phyloP scores from a whole-genome alignment of 768 basidiomycete species.

The Boletus reticulatus region DNA sequence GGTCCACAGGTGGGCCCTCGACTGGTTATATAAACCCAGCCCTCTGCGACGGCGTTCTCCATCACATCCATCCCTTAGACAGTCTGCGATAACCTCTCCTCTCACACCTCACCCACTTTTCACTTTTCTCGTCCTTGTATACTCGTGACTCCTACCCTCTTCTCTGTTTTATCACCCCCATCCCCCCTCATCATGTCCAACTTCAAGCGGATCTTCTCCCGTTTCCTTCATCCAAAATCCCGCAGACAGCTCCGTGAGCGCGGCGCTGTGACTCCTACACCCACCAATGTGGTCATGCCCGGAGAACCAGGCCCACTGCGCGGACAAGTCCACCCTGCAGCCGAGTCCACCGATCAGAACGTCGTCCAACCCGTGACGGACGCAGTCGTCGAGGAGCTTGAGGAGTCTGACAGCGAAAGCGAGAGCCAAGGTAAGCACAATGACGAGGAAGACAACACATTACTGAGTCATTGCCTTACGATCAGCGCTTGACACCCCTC shows the following conservation, averaged over 20 bases:
- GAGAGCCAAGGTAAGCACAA: not conserved
- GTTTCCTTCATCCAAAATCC: not conserved
- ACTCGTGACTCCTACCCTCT: not conserved
- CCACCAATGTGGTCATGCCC: not conserved
- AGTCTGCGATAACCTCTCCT: not conserved
- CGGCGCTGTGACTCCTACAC: not conserved
- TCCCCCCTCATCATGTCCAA: not conserved
- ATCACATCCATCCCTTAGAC: not conserved
- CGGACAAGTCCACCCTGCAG: not conserved
- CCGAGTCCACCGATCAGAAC: not conserved
- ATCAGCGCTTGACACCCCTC: not conserved
- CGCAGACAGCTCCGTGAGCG: not conserved
- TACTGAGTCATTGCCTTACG: not conserved
- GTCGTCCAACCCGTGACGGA: not conserved
- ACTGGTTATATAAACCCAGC: not conserved
- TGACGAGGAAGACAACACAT: too few relatives aligned
- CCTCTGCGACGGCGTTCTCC: not conserved
- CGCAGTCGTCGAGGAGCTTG: not conserved
- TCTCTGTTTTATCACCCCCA: not conserved
- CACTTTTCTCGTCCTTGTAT: not conserved
- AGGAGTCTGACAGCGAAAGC: not conserved
- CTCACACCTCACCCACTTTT: not conserved
- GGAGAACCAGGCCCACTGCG: not conserved
- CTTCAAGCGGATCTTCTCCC: not conserved
- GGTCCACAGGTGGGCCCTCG: not conserved